Evolutionary conservation across 768 basidiomycete genomes (phyloP), one percentile per base, ranked within the genome.

Genomic region (Kwoniella sp.): DNA sequence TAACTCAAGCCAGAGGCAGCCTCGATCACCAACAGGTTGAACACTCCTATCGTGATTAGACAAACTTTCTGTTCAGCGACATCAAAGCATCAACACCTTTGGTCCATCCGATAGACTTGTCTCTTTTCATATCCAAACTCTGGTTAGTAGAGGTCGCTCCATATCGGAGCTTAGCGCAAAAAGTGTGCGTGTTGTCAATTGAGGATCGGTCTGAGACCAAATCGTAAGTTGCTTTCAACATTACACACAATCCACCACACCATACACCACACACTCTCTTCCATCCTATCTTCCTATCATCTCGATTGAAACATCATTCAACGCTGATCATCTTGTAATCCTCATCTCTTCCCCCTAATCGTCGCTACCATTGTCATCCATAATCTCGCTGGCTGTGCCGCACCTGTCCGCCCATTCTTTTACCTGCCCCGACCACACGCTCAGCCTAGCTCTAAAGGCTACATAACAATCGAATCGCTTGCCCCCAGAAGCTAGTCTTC

Each of bases 361-460:
- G 48, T 63, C 58, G 33, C 60, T 29, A 30, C 64, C 13, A 30
- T 15, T 60, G 73, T 68, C 59, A 72, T 22, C 63, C 68, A 24
- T 56, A n/a, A 48, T 55, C 52, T 46, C 48, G 24, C 60, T 55
- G 60, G 60, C 60, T 62, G 60, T 55, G 53, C 60, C 52, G 44
- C 30, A 24, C 36, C 51, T 26, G 13, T 40, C 33, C 54, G 54
- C 25, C 51, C 30, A n/a, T 53, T 54, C 60, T 51, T 53, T 22
- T 40, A 12, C 40, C 37, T 44, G 40, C 40, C 13, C 4, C 26
- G n/a, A 27, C 22, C 37, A 59, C 63, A 47, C 51, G 63, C 63
- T 59, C 63, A 64, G 58, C 56, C 63, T 37, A 48, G 63, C 63
- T 64, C 63, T 50, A 52, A 10, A 53, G 63, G 63, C 57, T 52